These are phyloP conservation scores for Pseudogymnoascus sp. DNA, from an alignment of 2,329 filamentous ascomycete genomes.

Conservation along the genomic window DNA sequence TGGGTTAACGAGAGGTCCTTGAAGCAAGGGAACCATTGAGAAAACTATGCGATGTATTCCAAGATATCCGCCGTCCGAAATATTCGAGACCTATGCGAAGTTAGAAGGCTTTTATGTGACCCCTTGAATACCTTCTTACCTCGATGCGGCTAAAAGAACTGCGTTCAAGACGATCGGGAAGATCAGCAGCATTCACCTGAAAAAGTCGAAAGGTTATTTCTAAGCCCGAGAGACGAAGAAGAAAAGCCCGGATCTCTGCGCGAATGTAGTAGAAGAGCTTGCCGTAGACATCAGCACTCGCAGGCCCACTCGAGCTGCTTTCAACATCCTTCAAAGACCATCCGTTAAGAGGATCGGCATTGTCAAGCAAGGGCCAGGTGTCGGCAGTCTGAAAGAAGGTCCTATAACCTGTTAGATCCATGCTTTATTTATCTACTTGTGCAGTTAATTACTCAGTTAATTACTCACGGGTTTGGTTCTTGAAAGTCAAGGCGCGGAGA, in stretches of 20 bases:
- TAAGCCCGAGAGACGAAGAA: conserved; percentile 17
- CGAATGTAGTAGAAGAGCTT: conserved; percentile 31
- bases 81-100: conserved; percentile 31
- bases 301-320: conserved; percentile 14
- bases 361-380: conserved; percentile 33
- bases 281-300: conserved; percentile 34
- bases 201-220: conserved; percentile 25
- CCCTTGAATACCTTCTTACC: conserved; percentile 21
- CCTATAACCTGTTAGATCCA: conserved; percentile 19
- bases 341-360: conserved; percentile 31
- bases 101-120: neutral
- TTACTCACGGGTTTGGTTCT: conserved; percentile 35
- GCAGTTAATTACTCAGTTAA: neutral
- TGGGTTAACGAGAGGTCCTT: conserved; percentile 27
- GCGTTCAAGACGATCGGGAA: conserved; percentile 18
- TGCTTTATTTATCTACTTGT: neutral
- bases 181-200: conserved; percentile 21
- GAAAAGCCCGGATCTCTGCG: conserved; percentile 27
- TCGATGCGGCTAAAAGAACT: conserved; percentile 33
- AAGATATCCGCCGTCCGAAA: conserved; percentile 30
- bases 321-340: conserved; percentile 30
- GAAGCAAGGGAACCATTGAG: conserved; percentile 29
- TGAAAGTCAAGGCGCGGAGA: conserved; percentile 26
- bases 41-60: conserved; percentile 24
- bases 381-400: conserved; percentile 28